Evolutionary conservation across 2,329 filamentous ascomycete species (phyloP).

Genomic region (Cyclaneusma minus): DNA sequence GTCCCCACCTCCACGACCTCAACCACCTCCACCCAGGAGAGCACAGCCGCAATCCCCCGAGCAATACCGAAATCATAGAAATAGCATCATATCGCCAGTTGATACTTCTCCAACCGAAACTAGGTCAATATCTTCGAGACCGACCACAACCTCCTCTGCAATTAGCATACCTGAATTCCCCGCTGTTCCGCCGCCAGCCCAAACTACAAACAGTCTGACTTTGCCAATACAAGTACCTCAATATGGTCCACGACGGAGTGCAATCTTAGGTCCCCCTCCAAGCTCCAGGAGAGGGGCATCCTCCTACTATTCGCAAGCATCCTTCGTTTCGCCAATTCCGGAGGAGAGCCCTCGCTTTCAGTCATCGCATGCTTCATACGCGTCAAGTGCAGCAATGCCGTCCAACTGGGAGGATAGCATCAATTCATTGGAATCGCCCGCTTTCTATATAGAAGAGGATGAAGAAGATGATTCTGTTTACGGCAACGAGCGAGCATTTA

Average conservation of each 20-base stretch:
- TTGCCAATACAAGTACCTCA: no score
- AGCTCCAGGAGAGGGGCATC: conserved; percentile 43
- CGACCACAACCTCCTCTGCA: conserved; percentile 35
- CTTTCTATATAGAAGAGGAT: conserved; percentile 21
- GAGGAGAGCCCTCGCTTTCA: conserved; percentile 45
- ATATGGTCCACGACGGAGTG: conserved; percentile 33
- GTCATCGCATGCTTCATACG: conserved; percentile 47
- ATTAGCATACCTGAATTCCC: conserved; percentile 43
- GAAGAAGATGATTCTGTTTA: conserved; percentile 12
- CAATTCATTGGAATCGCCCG: conserved; percentile 29
- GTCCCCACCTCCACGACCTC: conserved; percentile 22
- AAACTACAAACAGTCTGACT: conserved; percentile 9
- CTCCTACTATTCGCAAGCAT: conserved; percentile 48
- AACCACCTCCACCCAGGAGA: conserved; percentile 11
- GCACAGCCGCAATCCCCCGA: no score
- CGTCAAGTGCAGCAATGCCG: conserved; percentile 59
- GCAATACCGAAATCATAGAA: no score
- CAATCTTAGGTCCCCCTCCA: conserved; percentile 42
- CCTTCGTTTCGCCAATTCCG: conserved; percentile 60
- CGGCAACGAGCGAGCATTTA: conserved; percentile 7
- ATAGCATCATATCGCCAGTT: no score
- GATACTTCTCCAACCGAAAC: no score
- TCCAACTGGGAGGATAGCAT: conserved; percentile 54
- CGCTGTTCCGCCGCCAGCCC: no score
- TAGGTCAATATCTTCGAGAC: conserved; percentile 34